Conservation (phyloP, 2,329 filamentous ascomycete species). For the Cercospora berteroae region DNA sequence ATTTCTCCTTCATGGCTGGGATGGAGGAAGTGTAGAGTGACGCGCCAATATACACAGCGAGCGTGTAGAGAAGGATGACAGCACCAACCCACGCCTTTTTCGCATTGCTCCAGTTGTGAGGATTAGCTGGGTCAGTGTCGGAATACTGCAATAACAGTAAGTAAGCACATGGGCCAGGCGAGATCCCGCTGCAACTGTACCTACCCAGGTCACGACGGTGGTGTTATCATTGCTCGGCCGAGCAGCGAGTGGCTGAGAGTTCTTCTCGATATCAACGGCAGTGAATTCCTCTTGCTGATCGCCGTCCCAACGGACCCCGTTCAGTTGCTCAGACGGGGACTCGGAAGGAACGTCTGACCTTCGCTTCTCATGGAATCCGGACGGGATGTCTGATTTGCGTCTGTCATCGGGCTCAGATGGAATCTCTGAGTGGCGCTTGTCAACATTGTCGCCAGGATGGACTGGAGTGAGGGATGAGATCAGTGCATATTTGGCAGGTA, state of each 20-base stretch:
- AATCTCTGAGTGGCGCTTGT: background rate
- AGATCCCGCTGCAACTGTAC: background rate
- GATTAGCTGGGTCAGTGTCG: constrained; percentile 34
- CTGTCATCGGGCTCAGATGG: background rate
- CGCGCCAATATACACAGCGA: constrained; percentile 55
- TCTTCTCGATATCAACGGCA: background rate
- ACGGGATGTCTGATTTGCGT: background rate
- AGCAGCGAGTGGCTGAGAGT: background rate
- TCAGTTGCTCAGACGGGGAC: background rate
- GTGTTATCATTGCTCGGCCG: background rate
- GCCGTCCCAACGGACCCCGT: background rate
- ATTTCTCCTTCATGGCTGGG: constrained; percentile 47
- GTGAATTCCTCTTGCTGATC: background rate
- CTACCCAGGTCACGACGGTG: constrained; percentile 28
- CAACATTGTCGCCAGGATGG: background rate
- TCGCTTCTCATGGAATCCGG: background rate
- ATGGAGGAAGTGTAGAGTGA: constrained; percentile 51
- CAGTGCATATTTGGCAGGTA: constrained; percentile 5
- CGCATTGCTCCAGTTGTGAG: constrained; percentile 32
- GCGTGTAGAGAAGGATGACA: constrained; percentile 52
- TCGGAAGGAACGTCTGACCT: background rate
- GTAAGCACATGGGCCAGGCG: background rate
- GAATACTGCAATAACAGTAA: constrained; percentile 35
- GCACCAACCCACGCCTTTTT: constrained; percentile 31
- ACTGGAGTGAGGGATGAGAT: background rate